Base-by-base conservation (phyloP, 441 rosid genomes). In the Euphorbia schlechtendalii region DNA sequence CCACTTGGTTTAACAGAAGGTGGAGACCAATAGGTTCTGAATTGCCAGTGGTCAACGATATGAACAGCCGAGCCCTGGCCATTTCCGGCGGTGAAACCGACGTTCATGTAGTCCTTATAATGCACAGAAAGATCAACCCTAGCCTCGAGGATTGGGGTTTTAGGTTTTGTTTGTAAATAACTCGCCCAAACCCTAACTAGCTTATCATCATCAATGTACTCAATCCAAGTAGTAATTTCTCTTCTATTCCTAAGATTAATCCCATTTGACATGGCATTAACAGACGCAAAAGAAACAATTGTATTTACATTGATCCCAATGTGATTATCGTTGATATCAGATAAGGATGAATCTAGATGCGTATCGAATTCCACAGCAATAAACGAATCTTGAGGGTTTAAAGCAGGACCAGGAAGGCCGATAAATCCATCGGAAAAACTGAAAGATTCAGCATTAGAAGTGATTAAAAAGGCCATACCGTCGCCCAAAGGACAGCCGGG, bases 281-380 rank as follows among this genome's bases (percentile, higher is more conserved):
- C 84, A 0, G 91, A 75, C 63, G 82, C 83, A 11, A 79, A 70
- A 64, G 97, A 90, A 24, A 76, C 66, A 40, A 81, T 63, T 0
- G 88, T 69, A 59, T 75, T 76, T 2, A 83, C 80, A 63, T 88
- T 88, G 41, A 90, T 70, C 3, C 93, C 97, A 11, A 90, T 61
- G 32, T 90, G 97, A 68, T 88, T 84, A 13, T 79, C 84, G 32
- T 80, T 83, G 63, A 82, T 75, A 68, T 90, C 97, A 0, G 82
- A 86, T 15, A 81, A 74, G 0, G 76, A 71, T 55, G 85, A 82
- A 65, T 88, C 84, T 52, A 61, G 82, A 28, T 74, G 65, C 0
- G 96, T 90, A 53, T 90, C 97, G 69, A 90, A 86, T 72, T 90
- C 97, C 25, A 90, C 85, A 5, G 97, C 93, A 1, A 88, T 4